phyloP scores from a whole-genome alignment of 495 filamentous ascomycete species.

The Aspergillus saccharolyticus region DNA sequence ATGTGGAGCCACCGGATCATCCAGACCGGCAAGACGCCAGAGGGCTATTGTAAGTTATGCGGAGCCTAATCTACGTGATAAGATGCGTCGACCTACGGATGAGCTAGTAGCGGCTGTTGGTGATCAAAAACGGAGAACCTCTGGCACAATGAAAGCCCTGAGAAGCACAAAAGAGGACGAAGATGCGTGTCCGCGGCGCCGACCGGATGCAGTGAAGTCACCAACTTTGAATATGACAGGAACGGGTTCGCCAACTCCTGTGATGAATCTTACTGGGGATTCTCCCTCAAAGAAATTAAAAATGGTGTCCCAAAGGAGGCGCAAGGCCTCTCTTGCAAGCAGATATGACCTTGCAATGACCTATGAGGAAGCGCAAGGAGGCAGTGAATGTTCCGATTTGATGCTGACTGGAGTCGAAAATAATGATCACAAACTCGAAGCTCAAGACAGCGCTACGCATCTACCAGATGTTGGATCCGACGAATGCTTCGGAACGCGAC shows the following conservation, averaged over 20 bases:
- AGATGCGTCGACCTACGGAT: conserved; percentile 80
- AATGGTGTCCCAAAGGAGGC: conserved; percentile 28
- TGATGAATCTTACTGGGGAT: neutral
- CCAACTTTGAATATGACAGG: conserved; percentile 10
- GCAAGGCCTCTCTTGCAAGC: conserved; percentile 27
- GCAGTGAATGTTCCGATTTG: neutral
- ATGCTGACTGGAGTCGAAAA: neutral
- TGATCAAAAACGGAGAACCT: conserved; percentile 38
- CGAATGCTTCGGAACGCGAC: neutral
- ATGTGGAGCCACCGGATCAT: conserved; percentile 36
- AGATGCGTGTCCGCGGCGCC: conserved; percentile 6
- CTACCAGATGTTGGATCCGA: neutral
- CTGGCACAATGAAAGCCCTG: conserved; percentile 22
- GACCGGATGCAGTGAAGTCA: conserved; percentile 1
- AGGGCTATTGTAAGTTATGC: conserved; percentile 72
- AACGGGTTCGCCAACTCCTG: conserved; percentile 3
- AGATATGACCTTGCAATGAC: conserved; percentile 6
- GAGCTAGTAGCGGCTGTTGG: conserved; percentile 67
- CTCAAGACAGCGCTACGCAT: neutral
- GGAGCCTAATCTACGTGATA: conserved; percentile 76
- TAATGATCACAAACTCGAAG: neutral
- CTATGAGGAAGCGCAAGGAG: neutral
- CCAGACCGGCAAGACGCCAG: conserved; percentile 59
- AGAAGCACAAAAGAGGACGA: conserved; percentile 19
- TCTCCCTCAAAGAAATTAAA: conserved; percentile 12